These are phyloP conservation scores for Plasmodium knowlesi DNA, from an alignment of 169 alveolate genomes.

Conservation along the genomic window DNA sequence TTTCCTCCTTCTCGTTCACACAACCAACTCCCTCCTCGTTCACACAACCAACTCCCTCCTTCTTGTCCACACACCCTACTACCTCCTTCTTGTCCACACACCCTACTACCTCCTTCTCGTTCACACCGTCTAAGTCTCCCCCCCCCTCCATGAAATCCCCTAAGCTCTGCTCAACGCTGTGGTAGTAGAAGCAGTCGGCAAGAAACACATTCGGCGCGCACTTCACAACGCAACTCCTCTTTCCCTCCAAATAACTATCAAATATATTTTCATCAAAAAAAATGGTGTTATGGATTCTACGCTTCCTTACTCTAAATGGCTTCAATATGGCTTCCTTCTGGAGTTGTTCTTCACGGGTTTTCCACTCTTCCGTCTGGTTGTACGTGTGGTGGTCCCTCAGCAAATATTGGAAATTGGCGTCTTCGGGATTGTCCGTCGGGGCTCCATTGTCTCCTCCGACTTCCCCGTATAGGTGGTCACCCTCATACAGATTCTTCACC, in stretches of 20 bases:
- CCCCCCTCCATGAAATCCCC: constrained; percentile 14
- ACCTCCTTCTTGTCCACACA: too few species aligned
- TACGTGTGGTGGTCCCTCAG: neutral
- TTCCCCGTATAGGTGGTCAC: too few species aligned
- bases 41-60: too few species aligned
- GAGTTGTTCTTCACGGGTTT: neutral
- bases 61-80: too few species aligned
- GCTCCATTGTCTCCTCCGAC: neutral
- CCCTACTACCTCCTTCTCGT: neutral
- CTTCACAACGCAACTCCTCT: constrained; percentile 30
- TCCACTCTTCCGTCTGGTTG: neutral
- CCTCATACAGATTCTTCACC: neutral
- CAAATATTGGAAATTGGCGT: neutral
- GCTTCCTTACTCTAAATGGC: neutral
- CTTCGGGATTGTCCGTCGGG: neutral
- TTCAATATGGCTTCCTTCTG: neutral
- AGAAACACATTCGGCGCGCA: constrained; percentile 15
- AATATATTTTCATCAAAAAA: constrained; percentile 38
- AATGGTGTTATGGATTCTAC: neutral
- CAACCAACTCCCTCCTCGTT: neutral
- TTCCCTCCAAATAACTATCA: constrained; percentile 30
- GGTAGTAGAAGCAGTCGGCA: constrained; percentile 31
- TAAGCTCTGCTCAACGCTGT: constrained; percentile 19
- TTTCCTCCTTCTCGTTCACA: neutral
- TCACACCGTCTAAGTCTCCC: neutral